Conservation (phyloP, 208 protist genomes). For the Entamoeba invadens region DNA sequence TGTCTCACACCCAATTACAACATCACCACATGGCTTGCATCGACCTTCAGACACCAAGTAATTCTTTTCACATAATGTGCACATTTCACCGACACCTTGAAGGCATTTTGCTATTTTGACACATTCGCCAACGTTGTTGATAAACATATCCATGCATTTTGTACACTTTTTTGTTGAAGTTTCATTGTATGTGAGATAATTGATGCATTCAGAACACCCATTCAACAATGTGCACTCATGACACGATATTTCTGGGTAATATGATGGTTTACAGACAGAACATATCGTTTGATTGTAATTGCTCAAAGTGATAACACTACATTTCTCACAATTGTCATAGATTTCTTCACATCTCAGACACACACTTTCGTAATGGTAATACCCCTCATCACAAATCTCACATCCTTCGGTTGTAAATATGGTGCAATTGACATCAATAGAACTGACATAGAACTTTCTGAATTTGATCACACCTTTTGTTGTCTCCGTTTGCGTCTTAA, state of each 20-base stretch:
- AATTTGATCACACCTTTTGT: too few relatives aligned
- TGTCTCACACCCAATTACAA: not conserved
- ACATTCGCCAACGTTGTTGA: not conserved
- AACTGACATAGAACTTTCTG: too few relatives aligned
- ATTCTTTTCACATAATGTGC: not conserved
- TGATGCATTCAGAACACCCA: not conserved
- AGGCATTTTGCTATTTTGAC: not conserved
- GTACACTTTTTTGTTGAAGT: not conserved
- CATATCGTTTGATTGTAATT: not conserved
- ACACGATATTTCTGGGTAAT: not conserved
- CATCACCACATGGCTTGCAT: not conserved
- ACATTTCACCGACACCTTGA: not conserved
- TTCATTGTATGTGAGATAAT: not conserved
- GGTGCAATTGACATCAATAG: too few relatives aligned
- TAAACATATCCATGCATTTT: not conserved
- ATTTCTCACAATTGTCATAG: too few relatives aligned
- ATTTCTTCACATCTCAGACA: too few relatives aligned
- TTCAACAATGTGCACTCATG: not conserved
- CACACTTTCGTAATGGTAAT: not conserved
- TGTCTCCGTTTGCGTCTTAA: too few relatives aligned
- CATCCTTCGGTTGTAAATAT: not conserved
- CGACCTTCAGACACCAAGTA: not conserved
- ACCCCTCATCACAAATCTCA: not conserved
- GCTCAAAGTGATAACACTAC: not conserved
- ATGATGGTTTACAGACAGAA: not conserved